Conservation (phyloP, 2,329 filamentous ascomycete genomes). For the Hymenoscyphus repandus region DNA sequence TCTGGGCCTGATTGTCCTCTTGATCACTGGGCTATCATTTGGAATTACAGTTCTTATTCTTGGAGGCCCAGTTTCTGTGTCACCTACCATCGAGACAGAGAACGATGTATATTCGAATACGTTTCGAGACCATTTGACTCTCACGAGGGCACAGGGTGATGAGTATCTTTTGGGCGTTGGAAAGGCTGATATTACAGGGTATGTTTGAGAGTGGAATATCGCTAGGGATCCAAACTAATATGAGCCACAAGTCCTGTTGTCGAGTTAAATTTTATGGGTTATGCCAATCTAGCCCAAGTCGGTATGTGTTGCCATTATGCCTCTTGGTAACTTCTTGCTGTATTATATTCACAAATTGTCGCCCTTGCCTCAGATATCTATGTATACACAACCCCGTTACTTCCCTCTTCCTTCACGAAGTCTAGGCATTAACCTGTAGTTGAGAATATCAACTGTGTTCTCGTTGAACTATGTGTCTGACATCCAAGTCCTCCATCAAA, state of each 20-base stretch:
- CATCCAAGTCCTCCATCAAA: too few relatives aligned
- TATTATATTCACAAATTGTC: too few relatives aligned
- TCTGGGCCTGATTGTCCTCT: background rate
- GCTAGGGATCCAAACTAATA: constrained; percentile 3
- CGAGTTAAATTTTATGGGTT: constrained; percentile 86
- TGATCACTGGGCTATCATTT: constrained; percentile 5
- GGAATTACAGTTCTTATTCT: background rate
- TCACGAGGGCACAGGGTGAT: constrained; percentile 22
- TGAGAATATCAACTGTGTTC: too few relatives aligned
- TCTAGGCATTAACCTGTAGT: too few relatives aligned
- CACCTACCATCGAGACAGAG: background rate
- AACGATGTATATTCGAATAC: background rate
- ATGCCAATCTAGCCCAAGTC: constrained; percentile 74
- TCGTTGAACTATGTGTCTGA: too few relatives aligned
- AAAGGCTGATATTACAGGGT: constrained; percentile 67
- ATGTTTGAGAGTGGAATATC: background rate
- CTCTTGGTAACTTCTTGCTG: too few relatives aligned
- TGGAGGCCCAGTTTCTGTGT: background rate
- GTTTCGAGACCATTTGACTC: constrained; percentile 6
- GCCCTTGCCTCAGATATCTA: too few relatives aligned
- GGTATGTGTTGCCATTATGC: constrained; percentile 31
- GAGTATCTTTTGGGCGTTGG: constrained; percentile 61
- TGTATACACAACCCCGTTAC: background rate
- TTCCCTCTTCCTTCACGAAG: background rate
- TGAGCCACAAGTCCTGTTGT: constrained; percentile 58